These are phyloP conservation scores for Codiaeum variegatum DNA, from an alignment of 441 rosid species.

Conservation along the genomic window DNA sequence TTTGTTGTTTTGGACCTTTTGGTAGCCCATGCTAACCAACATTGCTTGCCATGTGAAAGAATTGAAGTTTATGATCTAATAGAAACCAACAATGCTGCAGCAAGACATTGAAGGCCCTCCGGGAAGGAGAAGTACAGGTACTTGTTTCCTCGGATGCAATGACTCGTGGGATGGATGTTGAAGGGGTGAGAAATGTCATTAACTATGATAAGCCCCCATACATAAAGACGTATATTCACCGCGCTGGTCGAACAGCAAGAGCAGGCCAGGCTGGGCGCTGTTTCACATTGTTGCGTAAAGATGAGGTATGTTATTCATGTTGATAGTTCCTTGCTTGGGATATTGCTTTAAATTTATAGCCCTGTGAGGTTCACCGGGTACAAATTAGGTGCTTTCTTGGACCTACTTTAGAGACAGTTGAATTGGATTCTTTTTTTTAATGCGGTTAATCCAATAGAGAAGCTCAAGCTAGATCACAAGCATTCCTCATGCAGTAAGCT, in stretches of 20 bases:
- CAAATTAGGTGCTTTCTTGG: neutral
- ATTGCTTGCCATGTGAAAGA: neutral
- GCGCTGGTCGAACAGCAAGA: slow-evolving; percentile 97
- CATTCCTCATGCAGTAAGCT: neutral
- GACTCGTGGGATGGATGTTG: slow-evolving; percentile 97
- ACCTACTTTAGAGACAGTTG: neutral
- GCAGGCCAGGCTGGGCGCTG: slow-evolving; percentile 86
- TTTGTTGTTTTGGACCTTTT: neutral
- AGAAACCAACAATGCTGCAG: slow-evolving; percentile 39
- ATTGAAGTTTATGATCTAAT: slow-evolving; percentile 12
- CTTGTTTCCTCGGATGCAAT: slow-evolving; percentile 94
- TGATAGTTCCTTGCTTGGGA: neutral
- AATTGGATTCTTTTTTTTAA: neutral
- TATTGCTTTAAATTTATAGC: neutral
- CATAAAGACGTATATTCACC: slow-evolving; percentile 84
- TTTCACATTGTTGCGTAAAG: slow-evolving; percentile 69
- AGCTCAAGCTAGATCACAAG: neutral
- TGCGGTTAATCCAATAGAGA: neutral
- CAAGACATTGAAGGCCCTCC: slow-evolving; percentile 76
- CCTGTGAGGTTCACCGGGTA: neutral
- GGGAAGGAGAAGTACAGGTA: slow-evolving; percentile 75
- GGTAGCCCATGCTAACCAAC: neutral
- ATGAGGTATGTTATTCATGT: slow-evolving; percentile 50
- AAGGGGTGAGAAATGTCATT: slow-evolving; percentile 81
- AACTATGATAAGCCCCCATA: slow-evolving; percentile 84